Base-by-base conservation (phyloP, 108 stramenopile species). In the Ochromonas danica region DNA sequence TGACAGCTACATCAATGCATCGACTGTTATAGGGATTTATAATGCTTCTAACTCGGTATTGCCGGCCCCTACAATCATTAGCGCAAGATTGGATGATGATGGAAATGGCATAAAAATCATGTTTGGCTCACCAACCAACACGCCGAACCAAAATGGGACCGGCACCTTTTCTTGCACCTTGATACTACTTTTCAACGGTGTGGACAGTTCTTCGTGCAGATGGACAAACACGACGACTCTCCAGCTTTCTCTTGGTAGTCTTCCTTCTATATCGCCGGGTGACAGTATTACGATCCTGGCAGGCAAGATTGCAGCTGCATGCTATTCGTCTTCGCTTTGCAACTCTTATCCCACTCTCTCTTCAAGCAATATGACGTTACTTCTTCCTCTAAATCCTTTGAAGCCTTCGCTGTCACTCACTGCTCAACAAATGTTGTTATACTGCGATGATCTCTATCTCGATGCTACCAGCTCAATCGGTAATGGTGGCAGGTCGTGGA, bases 111-210 rank as follows among this genome's bases (percentile, higher is more conserved):
- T 67, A 10, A 35, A 3, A 28, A 36, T 67, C 17, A 67, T 6
- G 10, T 67, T 67, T 67, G 35, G 31, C 25, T 28, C 31, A 67
- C 33, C 63, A 6, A 67, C 63, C 31, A 67, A 67, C 31, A 67
- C 63, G 31, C 31, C 63, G 31, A 14, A 3, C 10, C 63, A 28
- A 36, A 28, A 28, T 67, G 17, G 10, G 17, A 57, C 51, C 17
- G 35, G 31, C 25, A 6, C 3, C 63, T 67, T 67, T 36, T 36
- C 63, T 67, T 67, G 63, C 31, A 28, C 27, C 6, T 67, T 35
- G 10, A 3, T 67, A 25, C 27, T 67, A 10, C 3, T 3, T 25
- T 67, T 67, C 31, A 25, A 31, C 25, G 27, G 27, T 3, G 63
- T 67, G 17, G 25, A 67, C 63, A 10, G 31, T 25, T 35, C 63